phyloP scores from a whole-genome alignment of 352 stramenopile genomes.

The Phytopythium mirpurense region DNA sequence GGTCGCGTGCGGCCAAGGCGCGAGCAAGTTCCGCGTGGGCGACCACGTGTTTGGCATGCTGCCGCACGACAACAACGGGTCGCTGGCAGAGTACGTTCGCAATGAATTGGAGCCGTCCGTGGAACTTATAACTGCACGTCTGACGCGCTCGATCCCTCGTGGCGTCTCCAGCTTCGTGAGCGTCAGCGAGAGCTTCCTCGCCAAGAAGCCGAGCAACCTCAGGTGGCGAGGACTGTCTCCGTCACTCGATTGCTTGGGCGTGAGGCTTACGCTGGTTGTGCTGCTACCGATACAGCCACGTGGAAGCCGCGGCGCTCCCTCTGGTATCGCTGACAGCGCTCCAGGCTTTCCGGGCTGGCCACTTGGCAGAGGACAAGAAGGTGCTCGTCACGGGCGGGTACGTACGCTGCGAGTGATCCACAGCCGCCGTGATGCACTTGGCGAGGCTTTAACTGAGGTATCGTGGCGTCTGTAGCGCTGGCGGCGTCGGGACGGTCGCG shows the following conservation, averaged over 20 bases:
- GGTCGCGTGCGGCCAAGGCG: constrained; percentile 36
- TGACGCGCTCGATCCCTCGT: no score
- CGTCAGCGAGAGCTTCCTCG: constrained; percentile 52
- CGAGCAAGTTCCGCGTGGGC: constrained; percentile 49
- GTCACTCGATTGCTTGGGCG: no score
- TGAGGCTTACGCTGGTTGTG: no score
- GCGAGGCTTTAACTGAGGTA: background rate
- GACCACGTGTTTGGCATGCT: constrained; percentile 76
- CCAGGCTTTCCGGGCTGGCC: constrained; percentile 37
- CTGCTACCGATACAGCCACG: no score
- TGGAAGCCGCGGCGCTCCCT: constrained; percentile 65
- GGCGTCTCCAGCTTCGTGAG: constrained; percentile 34
- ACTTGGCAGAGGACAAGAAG: constrained; percentile 59
- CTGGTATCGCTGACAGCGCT: constrained; percentile 50
- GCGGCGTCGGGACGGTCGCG: constrained; percentile 60
- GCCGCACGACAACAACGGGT: constrained; percentile 52
- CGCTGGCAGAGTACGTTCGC: constrained; percentile 68
- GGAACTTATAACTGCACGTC: no score
- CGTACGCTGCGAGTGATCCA: background rate
- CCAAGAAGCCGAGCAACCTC: constrained; percentile 62
- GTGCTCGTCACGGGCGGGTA: constrained; percentile 69
- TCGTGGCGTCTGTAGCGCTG: constrained; percentile 27
- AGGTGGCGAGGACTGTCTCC: no score
- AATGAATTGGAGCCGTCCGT: no score
- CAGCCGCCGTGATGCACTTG: no score